phyloP scores from a whole-genome alignment of 1,139 yeast species.

The Suhomyces terraborum region DNA sequence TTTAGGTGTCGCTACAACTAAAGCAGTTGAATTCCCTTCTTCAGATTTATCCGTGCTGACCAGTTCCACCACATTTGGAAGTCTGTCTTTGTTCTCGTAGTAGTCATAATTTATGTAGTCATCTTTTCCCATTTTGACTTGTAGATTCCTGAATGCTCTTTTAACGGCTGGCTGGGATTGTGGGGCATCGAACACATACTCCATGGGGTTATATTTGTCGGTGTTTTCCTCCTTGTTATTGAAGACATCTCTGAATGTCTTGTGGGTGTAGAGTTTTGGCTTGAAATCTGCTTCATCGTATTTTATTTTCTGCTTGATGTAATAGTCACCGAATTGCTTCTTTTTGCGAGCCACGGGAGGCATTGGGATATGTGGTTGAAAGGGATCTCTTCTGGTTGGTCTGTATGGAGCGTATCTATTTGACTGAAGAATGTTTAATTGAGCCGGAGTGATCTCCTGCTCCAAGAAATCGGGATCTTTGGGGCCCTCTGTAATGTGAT shows the following conservation, averaged over 20 bases:
- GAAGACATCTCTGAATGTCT: constrained; percentile 45
- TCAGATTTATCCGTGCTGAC: constrained; percentile 14
- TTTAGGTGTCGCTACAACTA: constrained; percentile 14
- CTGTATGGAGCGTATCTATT: constrained; percentile 11
- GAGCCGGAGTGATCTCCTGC: constrained; percentile 42
- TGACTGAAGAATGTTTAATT: constrained; percentile 31
- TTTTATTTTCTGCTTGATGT: constrained; percentile 39
- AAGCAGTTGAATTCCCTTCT: constrained; percentile 9
- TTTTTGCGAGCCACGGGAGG: constrained; percentile 2
- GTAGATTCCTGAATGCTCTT: constrained; percentile 33
- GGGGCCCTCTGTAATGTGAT: neutral
- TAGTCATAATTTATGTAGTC: constrained; percentile 43
- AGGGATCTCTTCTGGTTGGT: constrained; percentile 9
- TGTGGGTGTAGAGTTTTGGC: constrained; percentile 44
- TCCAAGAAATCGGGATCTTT: constrained; percentile 35
- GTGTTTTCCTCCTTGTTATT: constrained; percentile 32
- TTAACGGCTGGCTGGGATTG: constrained; percentile 26
- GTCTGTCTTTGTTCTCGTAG: constrained; percentile 27
- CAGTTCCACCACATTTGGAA: constrained; percentile 11
- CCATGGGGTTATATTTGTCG: constrained; percentile 44
- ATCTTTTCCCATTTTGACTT: constrained; percentile 34
- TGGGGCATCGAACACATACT: constrained; percentile 40
- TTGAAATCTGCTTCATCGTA: constrained; percentile 38
- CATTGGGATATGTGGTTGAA: constrained; percentile 2
- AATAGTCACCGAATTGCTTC: constrained; percentile 35